phyloP scores from a whole-genome alignment of 2,329 filamentous ascomycete species.

The Bipolaris bicolor region DNA sequence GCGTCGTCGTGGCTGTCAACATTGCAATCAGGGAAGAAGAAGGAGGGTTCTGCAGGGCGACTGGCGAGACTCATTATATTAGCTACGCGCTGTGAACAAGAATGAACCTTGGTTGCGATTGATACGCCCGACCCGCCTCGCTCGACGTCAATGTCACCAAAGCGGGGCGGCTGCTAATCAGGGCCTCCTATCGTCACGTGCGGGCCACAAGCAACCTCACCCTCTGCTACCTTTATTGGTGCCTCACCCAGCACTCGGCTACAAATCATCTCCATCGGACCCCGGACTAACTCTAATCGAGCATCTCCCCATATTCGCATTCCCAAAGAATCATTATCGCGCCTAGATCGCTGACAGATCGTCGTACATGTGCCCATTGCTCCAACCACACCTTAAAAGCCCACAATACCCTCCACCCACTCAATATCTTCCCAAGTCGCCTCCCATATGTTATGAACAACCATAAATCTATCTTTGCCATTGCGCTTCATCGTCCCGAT shows the following conservation, averaged over 20 bases:
- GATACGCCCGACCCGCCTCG: constrained; percentile 6
- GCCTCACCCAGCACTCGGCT: background rate
- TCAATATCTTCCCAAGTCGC: constrained; percentile 62
- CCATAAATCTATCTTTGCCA: constrained; percentile 52
- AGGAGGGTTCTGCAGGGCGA: constrained; percentile 13
- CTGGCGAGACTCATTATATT: constrained; percentile 31
- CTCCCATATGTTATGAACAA: constrained; percentile 59
- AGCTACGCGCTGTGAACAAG: constrained; percentile 19
- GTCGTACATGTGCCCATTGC: background rate
- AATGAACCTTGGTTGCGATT: constrained; percentile 7
- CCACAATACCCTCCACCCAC: constrained; percentile 55
- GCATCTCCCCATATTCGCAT: background rate
- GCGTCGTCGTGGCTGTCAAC: constrained; percentile 31
- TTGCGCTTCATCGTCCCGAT: constrained; percentile 58
- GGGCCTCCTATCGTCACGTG: constrained; percentile 26
- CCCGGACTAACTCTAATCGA: too few species aligned
- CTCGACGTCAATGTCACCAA: constrained; percentile 15
- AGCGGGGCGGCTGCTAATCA: constrained; percentile 37
- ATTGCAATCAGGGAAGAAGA: constrained; percentile 24
- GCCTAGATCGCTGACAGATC: constrained; percentile 12
- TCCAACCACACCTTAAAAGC: constrained; percentile 18
- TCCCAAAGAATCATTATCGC: constrained; percentile 6
- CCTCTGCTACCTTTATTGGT: background rate
- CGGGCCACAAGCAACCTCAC: constrained; percentile 1
- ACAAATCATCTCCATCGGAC: background rate